Percentiles rank a stretch among this genome's conserved stretches.
Evolutionary conservation across 176 grass and related monocot genomes (phyloP).

Genomic region (Oryza nivara): DNA sequence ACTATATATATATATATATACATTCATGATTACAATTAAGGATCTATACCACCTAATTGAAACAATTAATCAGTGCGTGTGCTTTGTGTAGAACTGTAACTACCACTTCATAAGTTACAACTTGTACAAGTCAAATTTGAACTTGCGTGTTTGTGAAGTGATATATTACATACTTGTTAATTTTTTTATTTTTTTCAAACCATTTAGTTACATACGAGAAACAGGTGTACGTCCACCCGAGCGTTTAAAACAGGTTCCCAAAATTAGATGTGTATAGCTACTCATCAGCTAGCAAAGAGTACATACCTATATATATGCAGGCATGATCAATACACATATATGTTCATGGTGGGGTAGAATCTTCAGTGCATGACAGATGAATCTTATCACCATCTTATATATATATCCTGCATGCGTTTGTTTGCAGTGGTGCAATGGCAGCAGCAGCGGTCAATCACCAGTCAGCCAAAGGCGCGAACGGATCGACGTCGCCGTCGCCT

Average conservation of each 20-base stretch:
- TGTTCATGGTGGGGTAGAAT: not conserved
- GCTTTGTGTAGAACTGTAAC: not conserved
- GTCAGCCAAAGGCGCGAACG: slow-evolving; percentile 8
- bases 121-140: too few species aligned
- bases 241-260: too few species aligned
- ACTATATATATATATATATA: too few species aligned
- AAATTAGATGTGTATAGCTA: too few species aligned
- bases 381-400: slow-evolving; percentile 6
- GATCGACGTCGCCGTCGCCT: slow-evolving; percentile 5
- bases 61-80: not conserved
- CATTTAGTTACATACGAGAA: too few species aligned
- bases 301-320: too few species aligned
- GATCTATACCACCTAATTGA: slow-evolving; percentile 7
- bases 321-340: not conserved
- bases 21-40: not conserved
- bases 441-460: slow-evolving; percentile 8
- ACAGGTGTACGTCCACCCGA: too few species aligned
- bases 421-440: slow-evolving; percentile 32
- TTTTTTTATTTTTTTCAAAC: too few species aligned
- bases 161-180: too few species aligned
- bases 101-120: too few species aligned
- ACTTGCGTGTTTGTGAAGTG: too few species aligned
- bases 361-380: slow-evolving; percentile 19
- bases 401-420: not conserved
- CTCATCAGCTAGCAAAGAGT: too few species aligned